Percentiles rank a stretch among this genome's conserved stretches.
Evolutionary conservation across 148 eudicot genomes (phyloP).

Genomic region (Beta vulgaris): DNA sequence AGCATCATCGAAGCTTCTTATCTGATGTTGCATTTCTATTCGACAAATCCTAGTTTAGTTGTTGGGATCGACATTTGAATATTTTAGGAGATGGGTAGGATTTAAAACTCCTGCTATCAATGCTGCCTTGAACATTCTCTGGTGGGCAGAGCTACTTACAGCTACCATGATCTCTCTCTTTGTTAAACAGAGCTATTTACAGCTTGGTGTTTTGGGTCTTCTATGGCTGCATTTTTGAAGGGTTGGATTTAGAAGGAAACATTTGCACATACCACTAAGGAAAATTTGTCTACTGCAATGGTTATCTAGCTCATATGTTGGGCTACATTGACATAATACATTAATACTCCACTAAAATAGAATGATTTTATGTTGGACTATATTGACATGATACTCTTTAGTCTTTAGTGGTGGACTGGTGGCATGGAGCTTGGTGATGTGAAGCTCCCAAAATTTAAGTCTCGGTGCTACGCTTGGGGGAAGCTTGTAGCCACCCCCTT

Average conservation of each 20-base stretch:
- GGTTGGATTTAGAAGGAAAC: neutral
- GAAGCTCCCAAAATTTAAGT: too few species aligned
- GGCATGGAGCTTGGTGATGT: too few species aligned
- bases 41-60: neutral
- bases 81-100: neutral
- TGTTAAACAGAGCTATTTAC: too few species aligned
- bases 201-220: too few species aligned
- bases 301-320: neutral
- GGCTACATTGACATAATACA: neutral
- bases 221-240: neutral
- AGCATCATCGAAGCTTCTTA: constrained; percentile 1
- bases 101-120: neutral
- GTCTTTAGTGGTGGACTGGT: too few species aligned
- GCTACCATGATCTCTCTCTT: too few species aligned
- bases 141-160: neutral
- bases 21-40: constrained; percentile 12
- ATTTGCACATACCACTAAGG: neutral
- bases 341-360: too few species aligned
- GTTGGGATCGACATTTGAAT: neutral
- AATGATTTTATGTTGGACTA: too few species aligned
- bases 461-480: too few species aligned
- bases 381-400: too few species aligned
- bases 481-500: too few species aligned
- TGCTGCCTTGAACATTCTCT: neutral
- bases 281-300: neutral